Conservation (phyloP, 1,284 basidiomycete genomes). For the Rhodotorula sp. region DNA sequence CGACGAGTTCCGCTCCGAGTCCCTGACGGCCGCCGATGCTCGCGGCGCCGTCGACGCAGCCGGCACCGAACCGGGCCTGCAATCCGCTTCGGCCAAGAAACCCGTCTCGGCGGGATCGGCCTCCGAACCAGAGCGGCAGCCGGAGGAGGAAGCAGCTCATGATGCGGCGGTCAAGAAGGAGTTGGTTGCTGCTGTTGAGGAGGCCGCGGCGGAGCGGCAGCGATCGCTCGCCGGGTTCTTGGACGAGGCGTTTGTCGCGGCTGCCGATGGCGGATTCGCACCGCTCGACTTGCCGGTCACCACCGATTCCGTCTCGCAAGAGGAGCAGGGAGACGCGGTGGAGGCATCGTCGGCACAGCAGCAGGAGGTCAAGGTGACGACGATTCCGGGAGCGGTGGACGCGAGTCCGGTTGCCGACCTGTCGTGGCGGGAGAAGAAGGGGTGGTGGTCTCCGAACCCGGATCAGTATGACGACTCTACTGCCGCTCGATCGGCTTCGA, state of each 20-base stretch:
- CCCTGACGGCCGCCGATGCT: constrained; percentile 8
- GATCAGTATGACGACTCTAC: constrained; percentile 6
- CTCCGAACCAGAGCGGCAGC: not conserved
- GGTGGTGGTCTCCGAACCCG: constrained; percentile 16
- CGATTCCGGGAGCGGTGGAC: constrained; percentile 14
- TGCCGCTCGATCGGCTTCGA: not conserved
- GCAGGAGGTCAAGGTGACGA: not conserved
- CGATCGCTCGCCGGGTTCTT: constrained; percentile 8
- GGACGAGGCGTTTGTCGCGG: not conserved
- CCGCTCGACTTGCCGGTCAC: constrained; percentile 10
- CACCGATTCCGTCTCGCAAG: not conserved
- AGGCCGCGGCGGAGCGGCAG: not conserved
- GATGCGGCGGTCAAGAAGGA: not conserved
- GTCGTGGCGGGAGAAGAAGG: constrained; percentile 21
- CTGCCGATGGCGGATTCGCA: constrained; percentile 1
- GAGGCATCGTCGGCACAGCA: not conserved
- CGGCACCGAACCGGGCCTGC: not conserved
- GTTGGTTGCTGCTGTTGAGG: not conserved
- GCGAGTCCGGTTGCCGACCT: constrained; percentile 26
- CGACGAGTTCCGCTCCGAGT: constrained; percentile 23
- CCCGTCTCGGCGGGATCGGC: not conserved
- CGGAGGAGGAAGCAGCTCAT: too few relatives aligned
- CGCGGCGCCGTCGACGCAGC: constrained; percentile 3
- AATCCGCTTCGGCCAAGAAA: constrained; percentile 5
- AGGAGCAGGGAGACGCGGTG: not conserved